Percentiles rank a stretch among this genome's conserved stretches.
Conservation (phyloP, 352 stramenopile genomes). For the Pythium rishiriense region DNA sequence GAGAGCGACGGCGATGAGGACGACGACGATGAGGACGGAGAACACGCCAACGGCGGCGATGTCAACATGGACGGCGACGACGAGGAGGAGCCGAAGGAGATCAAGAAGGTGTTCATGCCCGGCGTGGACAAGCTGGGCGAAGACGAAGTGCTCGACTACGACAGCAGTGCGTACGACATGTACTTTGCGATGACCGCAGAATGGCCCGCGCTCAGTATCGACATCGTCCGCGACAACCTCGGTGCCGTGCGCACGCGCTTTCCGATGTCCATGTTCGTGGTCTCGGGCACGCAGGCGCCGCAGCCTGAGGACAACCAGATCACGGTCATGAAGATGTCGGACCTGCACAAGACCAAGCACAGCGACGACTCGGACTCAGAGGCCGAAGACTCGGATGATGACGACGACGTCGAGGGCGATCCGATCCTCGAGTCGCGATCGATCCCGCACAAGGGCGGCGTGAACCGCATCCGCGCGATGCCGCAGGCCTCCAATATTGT, state of each 20-base stretch:
- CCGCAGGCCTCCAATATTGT: constrained; percentile 96
- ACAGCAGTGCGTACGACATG: constrained; percentile 99
- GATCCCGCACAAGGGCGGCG: constrained; percentile 93
- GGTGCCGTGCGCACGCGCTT: constrained; percentile 93
- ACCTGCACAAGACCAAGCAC: constrained; percentile 94
- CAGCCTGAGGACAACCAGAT: constrained; percentile 95
- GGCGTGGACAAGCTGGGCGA: constrained; percentile 88
- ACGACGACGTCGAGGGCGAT: constrained; percentile 95
- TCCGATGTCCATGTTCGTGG: constrained; percentile 95
- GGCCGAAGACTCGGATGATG: constrained; percentile 71
- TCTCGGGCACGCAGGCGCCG: constrained; percentile 95
- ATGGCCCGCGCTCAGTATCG: constrained; percentile 98
- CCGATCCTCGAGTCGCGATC: constrained; percentile 95
- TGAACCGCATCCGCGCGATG: constrained; percentile 96
- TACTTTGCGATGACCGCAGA: constrained; percentile 98
- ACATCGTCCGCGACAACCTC: constrained; percentile 96
- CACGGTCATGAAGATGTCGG: constrained; percentile 97
- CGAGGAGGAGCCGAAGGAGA: constrained; percentile 51
- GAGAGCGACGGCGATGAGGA: constrained; percentile 76
- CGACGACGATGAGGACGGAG: constrained; percentile 51
- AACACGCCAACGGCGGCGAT: constrained; percentile 48
- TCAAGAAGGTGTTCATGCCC: constrained; percentile 94
- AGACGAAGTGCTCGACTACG: constrained; percentile 97
- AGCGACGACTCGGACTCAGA: constrained; percentile 76
- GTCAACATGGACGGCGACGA: constrained; percentile 68